These are phyloP conservation scores for Calocera viscosa DNA, from an alignment of 768 basidiomycete species.

Conservation along the genomic window DNA sequence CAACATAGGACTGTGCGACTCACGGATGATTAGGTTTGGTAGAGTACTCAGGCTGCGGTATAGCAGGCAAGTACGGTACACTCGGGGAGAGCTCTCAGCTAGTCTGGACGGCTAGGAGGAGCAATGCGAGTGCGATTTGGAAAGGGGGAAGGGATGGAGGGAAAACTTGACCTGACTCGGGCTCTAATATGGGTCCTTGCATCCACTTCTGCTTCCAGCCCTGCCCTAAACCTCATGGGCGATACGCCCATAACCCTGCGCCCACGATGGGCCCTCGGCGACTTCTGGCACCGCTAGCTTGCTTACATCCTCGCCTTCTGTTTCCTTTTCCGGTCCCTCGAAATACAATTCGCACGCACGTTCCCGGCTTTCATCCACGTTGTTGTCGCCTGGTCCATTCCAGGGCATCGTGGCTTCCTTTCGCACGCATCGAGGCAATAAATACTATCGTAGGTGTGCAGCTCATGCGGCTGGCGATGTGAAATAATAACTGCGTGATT, in stretches of 20 bases:
- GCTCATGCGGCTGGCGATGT: no score
- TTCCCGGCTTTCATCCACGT: background rate
- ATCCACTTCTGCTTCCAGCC: background rate
- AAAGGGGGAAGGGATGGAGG: background rate
- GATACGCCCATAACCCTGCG: background rate
- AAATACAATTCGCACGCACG: background rate
- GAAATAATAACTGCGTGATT: no score
- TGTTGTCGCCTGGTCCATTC: background rate
- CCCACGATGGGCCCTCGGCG: background rate
- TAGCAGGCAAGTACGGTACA: background rate
- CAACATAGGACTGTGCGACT: background rate
- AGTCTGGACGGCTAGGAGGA: background rate
- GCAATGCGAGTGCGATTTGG: background rate
- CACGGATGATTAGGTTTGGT: background rate
- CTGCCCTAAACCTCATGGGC: conserved; percentile 5
- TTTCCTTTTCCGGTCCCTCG: background rate
- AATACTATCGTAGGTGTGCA: no score
- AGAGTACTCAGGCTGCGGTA: background rate
- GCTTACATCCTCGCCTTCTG: background rate
- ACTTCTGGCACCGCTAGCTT: background rate
- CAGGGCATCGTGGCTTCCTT: background rate
- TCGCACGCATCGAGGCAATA: no score
- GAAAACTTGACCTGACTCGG: background rate
- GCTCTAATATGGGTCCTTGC: background rate
- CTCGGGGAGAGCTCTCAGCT: background rate